These are phyloP conservation scores for Chaetomidium leptoderma DNA, from an alignment of 495 filamentous ascomycete genomes.

Conservation along the genomic window DNA sequence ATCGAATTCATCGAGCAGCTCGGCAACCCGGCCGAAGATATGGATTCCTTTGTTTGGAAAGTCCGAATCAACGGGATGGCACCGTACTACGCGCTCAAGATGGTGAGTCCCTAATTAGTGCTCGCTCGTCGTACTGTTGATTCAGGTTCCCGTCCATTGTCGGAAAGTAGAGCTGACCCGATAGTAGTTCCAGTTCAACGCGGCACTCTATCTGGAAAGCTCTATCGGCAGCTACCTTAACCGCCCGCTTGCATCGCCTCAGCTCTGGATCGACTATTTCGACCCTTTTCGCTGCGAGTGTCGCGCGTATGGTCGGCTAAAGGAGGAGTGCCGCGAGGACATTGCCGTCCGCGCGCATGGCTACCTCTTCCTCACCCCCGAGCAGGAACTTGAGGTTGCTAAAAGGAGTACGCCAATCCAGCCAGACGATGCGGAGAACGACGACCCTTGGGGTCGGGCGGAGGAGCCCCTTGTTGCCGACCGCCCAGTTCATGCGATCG, in stretches of 20 bases:
- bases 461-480: background rate
- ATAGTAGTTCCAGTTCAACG: background rate
- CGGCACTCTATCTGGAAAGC: background rate
- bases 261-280: conserved; percentile 10
- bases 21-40: background rate
- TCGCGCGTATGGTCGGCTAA: conserved; percentile 20
- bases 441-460: background rate
- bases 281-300: conserved; percentile 21
- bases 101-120: background rate
- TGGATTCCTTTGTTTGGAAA: conserved; percentile 13
- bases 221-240: background rate
- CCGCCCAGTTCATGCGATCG: conserved; percentile 17
- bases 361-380: conserved; percentile 14
- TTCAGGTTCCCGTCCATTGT: background rate
- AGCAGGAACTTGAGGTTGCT: conserved; percentile 10
- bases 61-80: conserved; percentile 7
- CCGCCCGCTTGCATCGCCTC: background rate
- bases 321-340: conserved; percentile 11
- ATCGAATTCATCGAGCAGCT: conserved; percentile 18
- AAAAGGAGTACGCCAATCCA: background rate
- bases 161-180: background rate
- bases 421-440: background rate
- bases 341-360: conserved; percentile 17
- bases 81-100: conserved; percentile 13
- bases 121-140: too few species aligned